Conservation (phyloP, 176 grass and related monocot species). For the Carex cristatella region DNA sequence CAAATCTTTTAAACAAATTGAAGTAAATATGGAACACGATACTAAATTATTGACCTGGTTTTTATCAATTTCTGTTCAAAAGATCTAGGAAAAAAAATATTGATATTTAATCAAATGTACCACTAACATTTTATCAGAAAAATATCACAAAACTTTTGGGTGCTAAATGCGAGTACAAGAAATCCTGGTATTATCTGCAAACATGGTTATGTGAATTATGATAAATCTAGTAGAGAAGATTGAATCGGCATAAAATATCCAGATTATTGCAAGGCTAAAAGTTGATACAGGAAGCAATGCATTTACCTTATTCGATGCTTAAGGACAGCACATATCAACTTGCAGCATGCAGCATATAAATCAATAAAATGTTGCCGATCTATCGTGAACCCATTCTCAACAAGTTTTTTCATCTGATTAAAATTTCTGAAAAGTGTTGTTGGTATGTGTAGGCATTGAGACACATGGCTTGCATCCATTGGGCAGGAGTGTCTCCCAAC, state of each 20-base stretch:
- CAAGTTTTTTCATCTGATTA: slow-evolving; percentile 21
- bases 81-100: not conserved
- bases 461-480: slow-evolving; percentile 60
- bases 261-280: not conserved
- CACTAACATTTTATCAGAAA: not conserved
- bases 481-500: slow-evolving; percentile 59
- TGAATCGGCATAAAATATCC: too few species aligned
- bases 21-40: not conserved
- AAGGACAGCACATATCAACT: slow-evolving; percentile 67
- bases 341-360: slow-evolving; percentile 91
- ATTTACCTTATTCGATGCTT: slow-evolving; percentile 64
- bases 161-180: not conserved
- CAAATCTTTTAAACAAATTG: not conserved
- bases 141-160: not conserved
- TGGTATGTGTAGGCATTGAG: slow-evolving; percentile 68
- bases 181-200: slow-evolving; percentile 2
- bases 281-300: not conserved
- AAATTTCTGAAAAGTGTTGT: slow-evolving; percentile 71
- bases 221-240: too few species aligned
- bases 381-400: slow-evolving; percentile 38
- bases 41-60: not conserved
- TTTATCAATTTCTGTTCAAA: not conserved
- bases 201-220: not conserved
- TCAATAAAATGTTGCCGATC: slow-evolving; percentile 68
- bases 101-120: not conserved